These are phyloP conservation scores for Colletotrichum shisoi DNA, from an alignment of 2,329 filamentous ascomycete genomes.

Conservation along the genomic window DNA sequence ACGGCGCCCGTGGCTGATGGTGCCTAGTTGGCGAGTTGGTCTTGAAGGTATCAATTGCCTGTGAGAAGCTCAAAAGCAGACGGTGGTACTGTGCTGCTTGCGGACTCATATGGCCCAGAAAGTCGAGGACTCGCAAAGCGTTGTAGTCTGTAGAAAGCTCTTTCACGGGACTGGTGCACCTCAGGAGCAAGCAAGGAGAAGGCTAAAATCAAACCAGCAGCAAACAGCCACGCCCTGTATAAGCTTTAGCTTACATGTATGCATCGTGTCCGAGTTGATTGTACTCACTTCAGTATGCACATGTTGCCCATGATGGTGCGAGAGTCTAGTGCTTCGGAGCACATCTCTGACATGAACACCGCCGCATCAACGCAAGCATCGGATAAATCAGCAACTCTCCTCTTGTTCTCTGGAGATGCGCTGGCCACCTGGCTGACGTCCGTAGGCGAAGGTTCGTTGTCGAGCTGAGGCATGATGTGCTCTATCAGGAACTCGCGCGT, in stretches of 20 bases:
- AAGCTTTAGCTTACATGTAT: too few relatives aligned
- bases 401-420: constrained; percentile 33
- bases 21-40: background rate
- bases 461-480: constrained; percentile 52
- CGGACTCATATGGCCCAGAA: background rate
- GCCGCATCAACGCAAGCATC: constrained; percentile 64
- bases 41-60: constrained; percentile 5
- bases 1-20: background rate
- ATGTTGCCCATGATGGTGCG: constrained; percentile 61
- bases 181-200: constrained; percentile 45
- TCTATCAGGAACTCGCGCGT: constrained; percentile 65
- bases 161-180: background rate
- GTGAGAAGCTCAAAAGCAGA: constrained; percentile 15
- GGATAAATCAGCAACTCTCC: constrained; percentile 49
- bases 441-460: constrained; percentile 37
- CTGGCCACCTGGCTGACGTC: constrained; percentile 39
- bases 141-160: constrained; percentile 18
- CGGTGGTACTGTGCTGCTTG: constrained; percentile 19
- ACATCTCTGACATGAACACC: constrained; percentile 63
- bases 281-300: constrained; percentile 65
- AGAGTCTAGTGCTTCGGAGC: constrained; percentile 56
- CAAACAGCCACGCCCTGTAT: constrained; percentile 53
- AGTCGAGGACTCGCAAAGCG: background rate
- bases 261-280: background rate
- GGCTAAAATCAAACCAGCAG: constrained; percentile 64